Evolutionary conservation across 2,329 filamentous ascomycete genomes (phyloP).

Genomic region (Phyllosticta ampelicida): DNA sequence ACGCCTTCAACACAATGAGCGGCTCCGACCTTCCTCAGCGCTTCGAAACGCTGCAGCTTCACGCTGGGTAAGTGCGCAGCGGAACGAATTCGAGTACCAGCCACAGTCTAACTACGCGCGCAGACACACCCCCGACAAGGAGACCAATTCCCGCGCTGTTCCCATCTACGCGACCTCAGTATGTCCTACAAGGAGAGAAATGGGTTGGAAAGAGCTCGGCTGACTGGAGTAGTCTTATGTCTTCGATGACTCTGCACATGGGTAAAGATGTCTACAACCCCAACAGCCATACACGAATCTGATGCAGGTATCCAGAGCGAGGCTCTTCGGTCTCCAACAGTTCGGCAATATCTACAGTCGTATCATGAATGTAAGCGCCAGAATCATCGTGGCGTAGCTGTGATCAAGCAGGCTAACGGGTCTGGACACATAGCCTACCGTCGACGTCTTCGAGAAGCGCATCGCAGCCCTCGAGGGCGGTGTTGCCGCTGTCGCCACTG

Average conservation of each 20-base stretch:
- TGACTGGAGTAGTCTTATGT: slow-evolving; percentile 56
- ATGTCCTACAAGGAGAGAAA: slow-evolving; percentile 13
- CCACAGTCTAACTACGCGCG: neutral
- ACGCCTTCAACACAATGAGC: slow-evolving; percentile 2
- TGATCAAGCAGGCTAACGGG: slow-evolving; percentile 1
- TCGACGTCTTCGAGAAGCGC: slow-evolving; percentile 93
- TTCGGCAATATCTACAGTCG: slow-evolving; percentile 97
- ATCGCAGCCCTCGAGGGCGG: slow-evolving; percentile 94
- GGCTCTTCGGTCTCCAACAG: slow-evolving; percentile 93
- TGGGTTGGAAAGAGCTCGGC: slow-evolving; percentile 3
- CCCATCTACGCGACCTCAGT: slow-evolving; percentile 92
- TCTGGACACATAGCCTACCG: slow-evolving; percentile 55
- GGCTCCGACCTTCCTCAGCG: slow-evolving; percentile 2
- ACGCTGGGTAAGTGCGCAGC: slow-evolving; percentile 32
- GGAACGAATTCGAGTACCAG: neutral
- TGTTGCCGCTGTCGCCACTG: slow-evolving; percentile 69
- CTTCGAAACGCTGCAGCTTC: slow-evolving; percentile 42
- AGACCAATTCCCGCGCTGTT: slow-evolving; percentile 80
- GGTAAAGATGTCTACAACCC: no score
- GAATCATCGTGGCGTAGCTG: neutral
- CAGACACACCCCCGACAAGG: slow-evolving; percentile 68
- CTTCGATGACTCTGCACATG: slow-evolving; percentile 95
- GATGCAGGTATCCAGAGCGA: slow-evolving; percentile 42
- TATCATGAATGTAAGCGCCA: slow-evolving; percentile 71
- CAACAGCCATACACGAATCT: no score